These are phyloP conservation scores for Tilletia setariae DNA, from an alignment of 1,284 basidiomycete genomes.

Conservation along the genomic window DNA sequence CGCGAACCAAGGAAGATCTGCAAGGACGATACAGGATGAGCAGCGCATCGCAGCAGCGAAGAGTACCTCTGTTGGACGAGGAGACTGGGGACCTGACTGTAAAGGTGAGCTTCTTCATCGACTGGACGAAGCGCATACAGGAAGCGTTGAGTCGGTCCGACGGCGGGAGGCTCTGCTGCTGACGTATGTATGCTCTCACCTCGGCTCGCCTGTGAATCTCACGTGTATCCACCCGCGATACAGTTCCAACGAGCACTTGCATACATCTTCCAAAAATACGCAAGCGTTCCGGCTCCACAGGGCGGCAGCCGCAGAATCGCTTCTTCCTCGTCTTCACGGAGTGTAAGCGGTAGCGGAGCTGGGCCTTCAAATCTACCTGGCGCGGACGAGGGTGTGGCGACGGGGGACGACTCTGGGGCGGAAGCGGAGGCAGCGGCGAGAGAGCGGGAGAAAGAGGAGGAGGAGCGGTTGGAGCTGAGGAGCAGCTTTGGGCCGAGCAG, in stretches of 20 bases:
- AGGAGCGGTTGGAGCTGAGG: background rate
- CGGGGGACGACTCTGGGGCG: background rate
- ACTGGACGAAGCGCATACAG: background rate
- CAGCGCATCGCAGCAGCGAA: too few relatives aligned
- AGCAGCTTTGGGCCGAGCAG: background rate
- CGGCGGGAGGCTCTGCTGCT: background rate
- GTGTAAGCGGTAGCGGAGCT: too few relatives aligned
- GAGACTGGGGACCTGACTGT: background rate
- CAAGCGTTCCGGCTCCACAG: background rate
- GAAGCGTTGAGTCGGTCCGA: background rate
- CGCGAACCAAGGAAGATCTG: too few relatives aligned
- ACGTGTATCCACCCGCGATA: background rate
- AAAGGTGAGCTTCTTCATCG: background rate
- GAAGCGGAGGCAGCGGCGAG: conserved; percentile 1
- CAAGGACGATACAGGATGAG: too few relatives aligned
- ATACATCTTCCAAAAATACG: conserved; percentile 7
- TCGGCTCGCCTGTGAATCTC: background rate
- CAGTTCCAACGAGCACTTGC: background rate
- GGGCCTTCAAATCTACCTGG: too few relatives aligned
- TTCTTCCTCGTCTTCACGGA: background rate
- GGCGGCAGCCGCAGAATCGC: background rate
- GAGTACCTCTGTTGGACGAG: background rate
- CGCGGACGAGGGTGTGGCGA: background rate
- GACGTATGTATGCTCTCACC: background rate
- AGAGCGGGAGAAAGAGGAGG: background rate